A percentile compares a stretch with the other conserved stretches of the same genome.
Conservation (phyloP, 768 basidiomycete species). For the Tylopilus felleus region DNA sequence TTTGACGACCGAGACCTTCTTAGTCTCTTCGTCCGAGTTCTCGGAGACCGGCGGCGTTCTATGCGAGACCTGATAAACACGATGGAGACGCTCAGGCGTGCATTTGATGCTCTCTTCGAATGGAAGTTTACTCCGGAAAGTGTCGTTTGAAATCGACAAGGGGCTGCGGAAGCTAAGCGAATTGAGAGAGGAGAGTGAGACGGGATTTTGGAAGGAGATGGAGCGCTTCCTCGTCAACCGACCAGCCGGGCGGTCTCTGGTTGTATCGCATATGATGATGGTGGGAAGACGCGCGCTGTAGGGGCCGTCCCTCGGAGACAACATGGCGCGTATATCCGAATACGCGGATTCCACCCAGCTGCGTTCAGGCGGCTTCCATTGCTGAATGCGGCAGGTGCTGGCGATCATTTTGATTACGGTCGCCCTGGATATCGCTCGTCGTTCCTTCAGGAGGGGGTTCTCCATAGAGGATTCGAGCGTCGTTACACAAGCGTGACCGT, state of each 20-base stretch:
- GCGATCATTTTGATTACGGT: conserved; percentile 22
- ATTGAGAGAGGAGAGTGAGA: conserved; percentile 13
- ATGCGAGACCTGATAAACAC: conserved; percentile 24
- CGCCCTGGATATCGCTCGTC: conserved; percentile 25
- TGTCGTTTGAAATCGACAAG: conserved; percentile 16
- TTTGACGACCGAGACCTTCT: conserved; percentile 10
- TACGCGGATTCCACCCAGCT: conserved; percentile 26
- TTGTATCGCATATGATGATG: conserved; percentile 26
- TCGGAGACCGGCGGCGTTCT: background rate
- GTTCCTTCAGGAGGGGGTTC: conserved; percentile 10
- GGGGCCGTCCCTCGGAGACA: conserved; percentile 14
- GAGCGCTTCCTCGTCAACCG: conserved; percentile 13
- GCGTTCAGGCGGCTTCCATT: conserved; percentile 29
- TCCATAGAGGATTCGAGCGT: conserved; percentile 19
- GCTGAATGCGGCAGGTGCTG: conserved; percentile 16
- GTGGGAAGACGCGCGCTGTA: conserved; percentile 8
- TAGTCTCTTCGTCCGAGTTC: conserved; percentile 4
- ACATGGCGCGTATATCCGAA: conserved; percentile 25
- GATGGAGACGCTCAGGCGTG: conserved; percentile 10
- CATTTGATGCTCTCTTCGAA: conserved; percentile 15
- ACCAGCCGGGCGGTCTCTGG: background rate
- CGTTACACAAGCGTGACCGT: conserved; percentile 33
- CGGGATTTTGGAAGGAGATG: conserved; percentile 24
- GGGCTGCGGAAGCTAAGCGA: conserved; percentile 23
- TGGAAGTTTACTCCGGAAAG: conserved; percentile 16